phyloP scores from a whole-genome alignment of 176 grass and related monocot genomes.

The Tuctoria greenei region DNA sequence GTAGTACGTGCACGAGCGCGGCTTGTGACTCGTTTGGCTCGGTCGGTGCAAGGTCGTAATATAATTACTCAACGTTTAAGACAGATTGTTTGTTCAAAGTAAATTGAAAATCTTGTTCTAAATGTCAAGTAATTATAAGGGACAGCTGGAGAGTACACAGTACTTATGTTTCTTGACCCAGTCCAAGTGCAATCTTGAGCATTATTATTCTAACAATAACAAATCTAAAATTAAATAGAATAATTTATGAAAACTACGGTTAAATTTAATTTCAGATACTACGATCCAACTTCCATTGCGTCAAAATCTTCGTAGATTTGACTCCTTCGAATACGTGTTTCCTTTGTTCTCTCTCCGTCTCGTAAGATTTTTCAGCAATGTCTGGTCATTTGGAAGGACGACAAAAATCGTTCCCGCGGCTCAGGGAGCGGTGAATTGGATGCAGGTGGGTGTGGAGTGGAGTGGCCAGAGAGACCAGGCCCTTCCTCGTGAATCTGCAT shows the following conservation, averaged over 20 bases:
- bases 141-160: too few relatives aligned
- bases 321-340: neutral
- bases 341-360: neutral
- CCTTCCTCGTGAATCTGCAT: neutral
- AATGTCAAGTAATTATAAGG: too few relatives aligned
- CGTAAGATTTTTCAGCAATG: neutral
- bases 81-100: too few relatives aligned
- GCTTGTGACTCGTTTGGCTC: neutral
- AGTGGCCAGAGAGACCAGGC: too few relatives aligned
- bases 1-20: neutral
- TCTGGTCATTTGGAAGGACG: neutral
- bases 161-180: neutral
- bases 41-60: constrained; percentile 5
- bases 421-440: neutral
- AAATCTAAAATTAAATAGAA: neutral
- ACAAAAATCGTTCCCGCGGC: neutral
- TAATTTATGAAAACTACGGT: neutral
- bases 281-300: neutral
- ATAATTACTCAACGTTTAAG: too few relatives aligned
- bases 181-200: neutral
- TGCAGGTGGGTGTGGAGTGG: neutral
- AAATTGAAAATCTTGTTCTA: too few relatives aligned
- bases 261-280: neutral
- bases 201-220: neutral
- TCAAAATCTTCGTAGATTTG: neutral